Base-by-base conservation (phyloP, 306 rosid species). In the Fagus sylvatica region DNA sequence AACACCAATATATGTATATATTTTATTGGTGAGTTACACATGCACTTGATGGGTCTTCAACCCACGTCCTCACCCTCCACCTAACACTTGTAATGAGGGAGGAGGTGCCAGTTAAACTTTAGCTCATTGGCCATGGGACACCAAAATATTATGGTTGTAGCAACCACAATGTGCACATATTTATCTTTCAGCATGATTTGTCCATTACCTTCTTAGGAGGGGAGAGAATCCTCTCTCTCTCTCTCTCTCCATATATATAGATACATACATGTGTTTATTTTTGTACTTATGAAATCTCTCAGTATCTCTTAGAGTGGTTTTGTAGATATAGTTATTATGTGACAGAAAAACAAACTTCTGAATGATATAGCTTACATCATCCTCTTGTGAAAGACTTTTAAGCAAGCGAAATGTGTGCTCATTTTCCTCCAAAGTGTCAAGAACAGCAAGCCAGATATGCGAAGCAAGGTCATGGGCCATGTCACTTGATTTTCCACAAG, bases 401-500 rank as follows among this genome's bases (percentile, higher is more conserved):
- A 93, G 93, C 70, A 93, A 72, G 56, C 65, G 77, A 74, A 89
- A 93, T 0, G 95, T 83, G 65, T 78, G 86, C 7, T 85, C 85
- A 17, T 86, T 89, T 64, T 88, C 92, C 79, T 93, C 93, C 78
- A 91, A 78, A 79, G 83, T 88, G 84, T 93, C 91, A 36, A 93
- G 73, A 82, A 91, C 93, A 64, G 92, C 91, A 17, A 93, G 71
- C 98, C 98, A 93, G 46, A 91, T 85, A 73, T 60, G 82, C 76
- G 95, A 91, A 66, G 90, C 90, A 81, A 87, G 88, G 56, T 91
- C 88, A 78, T 91, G 85, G 46, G 98, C 97, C 67, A 78, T 57
- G 33, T 91, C 94, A 76, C 88, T 81, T 2, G 97, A 84, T 81
- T 93, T 91, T 1, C 98, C 98, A 67, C 91, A 83, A 59, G 90